Conservation (phyloP, 1,139 yeast species). For the Arxiozyma bovina region DNA sequence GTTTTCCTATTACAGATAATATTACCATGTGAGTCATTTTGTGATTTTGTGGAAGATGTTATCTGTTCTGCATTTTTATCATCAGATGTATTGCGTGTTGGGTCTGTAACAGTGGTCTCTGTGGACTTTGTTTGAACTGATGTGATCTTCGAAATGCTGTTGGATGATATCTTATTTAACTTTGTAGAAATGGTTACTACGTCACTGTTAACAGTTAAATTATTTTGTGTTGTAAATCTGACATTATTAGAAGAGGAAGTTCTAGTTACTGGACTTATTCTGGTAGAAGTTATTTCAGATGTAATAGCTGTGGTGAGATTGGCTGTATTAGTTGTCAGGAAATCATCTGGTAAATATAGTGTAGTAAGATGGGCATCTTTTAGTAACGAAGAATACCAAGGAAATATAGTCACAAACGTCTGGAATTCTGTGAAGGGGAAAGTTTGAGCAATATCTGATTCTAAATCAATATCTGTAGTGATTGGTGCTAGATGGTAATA, state of each 20-base stretch:
- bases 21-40: not conserved
- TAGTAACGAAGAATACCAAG: conserved; percentile 37
- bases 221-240: not conserved
- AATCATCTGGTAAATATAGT: conserved; percentile 34
- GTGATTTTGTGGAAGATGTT: too few relatives aligned
- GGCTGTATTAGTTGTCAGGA: conserved; percentile 15
- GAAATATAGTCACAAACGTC: conserved; percentile 36
- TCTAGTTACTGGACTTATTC: not conserved
- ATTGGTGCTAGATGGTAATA: conserved; percentile 18
- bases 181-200: not conserved
- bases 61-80: not conserved
- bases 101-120: not conserved
- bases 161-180: not conserved
- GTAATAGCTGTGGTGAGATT: not conserved
- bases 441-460: conserved; percentile 28
- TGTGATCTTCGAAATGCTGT: not conserved
- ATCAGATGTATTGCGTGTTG: not conserved
- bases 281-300: not conserved
- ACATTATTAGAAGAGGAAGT: not conserved
- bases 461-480: conserved; percentile 19
- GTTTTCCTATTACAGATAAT: too few relatives aligned
- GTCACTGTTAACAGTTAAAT: not conserved
- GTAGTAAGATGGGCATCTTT: conserved; percentile 30
- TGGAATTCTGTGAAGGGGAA: conserved; percentile 39
- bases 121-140: not conserved